Percentiles rank a stretch among this genome's conserved stretches.
These are phyloP conservation scores for Citrus trifoliata DNA, from an alignment of 345 rosid genomes.

Conservation along the genomic window DNA sequence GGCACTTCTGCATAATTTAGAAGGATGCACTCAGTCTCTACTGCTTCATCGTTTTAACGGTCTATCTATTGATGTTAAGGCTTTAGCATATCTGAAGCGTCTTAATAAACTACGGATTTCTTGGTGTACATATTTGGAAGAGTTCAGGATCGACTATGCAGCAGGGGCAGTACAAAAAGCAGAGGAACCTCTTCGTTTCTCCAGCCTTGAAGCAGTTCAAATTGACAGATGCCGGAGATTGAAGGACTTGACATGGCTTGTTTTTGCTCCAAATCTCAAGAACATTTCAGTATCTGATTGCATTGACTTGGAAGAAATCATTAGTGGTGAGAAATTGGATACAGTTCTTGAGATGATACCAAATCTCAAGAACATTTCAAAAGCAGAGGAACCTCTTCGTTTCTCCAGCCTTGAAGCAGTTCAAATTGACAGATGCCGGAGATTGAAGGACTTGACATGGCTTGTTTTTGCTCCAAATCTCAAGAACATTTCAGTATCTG, in stretches of 20 bases:
- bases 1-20: not conserved
- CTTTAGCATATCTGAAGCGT: not conserved
- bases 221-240: not conserved
- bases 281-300: not conserved
- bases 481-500: not conserved
- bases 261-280: constrained; percentile 12
- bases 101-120: not conserved
- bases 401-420: not conserved
- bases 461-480: constrained; percentile 10
- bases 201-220: not conserved
- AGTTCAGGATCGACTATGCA: not conserved
- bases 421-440: not conserved
- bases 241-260: constrained; percentile 1
- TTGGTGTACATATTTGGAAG: not conserved
- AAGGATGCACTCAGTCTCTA: not conserved
- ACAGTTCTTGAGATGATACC: too few species aligned
- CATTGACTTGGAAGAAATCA: constrained; percentile 14
- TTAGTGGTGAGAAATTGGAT: constrained; percentile 5
- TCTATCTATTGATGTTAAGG: not conserved
- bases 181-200: not conserved
- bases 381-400: not conserved
- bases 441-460: constrained; percentile 1
- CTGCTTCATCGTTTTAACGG: not conserved
- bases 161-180: too few species aligned
- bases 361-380: too few species aligned